Evolutionary conservation across 1,284 basidiomycete genomes (phyloP).

Genomic region (Garcileccinum viscosum): DNA sequence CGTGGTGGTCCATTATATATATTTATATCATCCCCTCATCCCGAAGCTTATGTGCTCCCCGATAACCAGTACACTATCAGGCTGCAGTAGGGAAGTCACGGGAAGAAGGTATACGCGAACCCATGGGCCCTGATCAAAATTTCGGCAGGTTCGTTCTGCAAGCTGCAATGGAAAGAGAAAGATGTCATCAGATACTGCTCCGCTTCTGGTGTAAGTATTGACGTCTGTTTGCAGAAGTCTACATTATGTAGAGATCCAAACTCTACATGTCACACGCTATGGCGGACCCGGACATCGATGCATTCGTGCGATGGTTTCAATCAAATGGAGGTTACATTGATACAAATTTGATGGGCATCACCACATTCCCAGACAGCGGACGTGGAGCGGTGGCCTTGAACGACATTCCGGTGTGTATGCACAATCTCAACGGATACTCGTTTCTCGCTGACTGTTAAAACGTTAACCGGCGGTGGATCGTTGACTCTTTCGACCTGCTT

Average conservation of each 20-base stretch:
- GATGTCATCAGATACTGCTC: too few species aligned
- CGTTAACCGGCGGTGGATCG: background rate
- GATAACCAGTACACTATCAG: too few species aligned
- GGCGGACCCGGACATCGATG: conserved; percentile 28
- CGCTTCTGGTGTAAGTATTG: background rate
- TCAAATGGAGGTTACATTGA: conserved; percentile 52
- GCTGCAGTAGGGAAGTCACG: background rate
- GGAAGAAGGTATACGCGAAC: background rate
- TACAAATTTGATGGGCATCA: conserved; percentile 49
- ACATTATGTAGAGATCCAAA: background rate
- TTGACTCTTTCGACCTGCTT: background rate
- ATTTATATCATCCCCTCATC: background rate
- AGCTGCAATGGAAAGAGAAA: background rate
- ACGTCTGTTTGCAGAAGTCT: conserved; percentile 2
- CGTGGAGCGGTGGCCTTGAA: conserved; percentile 74
- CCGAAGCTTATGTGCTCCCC: background rate
- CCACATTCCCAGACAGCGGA: conserved; percentile 62
- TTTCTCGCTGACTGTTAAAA: background rate
- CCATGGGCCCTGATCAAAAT: background rate
- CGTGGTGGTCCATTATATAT: background rate
- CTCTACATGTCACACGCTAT: background rate
- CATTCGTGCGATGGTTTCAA: conserved; percentile 51
- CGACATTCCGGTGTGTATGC: conserved; percentile 66
- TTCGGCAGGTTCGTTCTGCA: background rate
- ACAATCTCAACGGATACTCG: background rate